phyloP scores from a whole-genome alignment of 192 early-diverging fungal genomes.

The Podila clonocystis region DNA sequence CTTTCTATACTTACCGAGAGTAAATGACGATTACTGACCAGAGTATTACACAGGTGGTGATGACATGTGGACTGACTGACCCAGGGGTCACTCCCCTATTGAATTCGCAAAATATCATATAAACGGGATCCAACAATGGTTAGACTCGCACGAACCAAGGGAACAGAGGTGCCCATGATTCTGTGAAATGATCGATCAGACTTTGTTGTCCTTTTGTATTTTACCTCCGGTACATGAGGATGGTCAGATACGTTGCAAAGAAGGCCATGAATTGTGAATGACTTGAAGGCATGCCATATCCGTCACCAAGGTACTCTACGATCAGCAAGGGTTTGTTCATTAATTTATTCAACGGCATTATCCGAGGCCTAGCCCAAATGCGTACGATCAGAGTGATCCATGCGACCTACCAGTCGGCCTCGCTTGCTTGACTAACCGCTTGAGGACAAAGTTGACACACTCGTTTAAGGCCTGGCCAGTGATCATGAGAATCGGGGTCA shows the following conservation, averaged over 20 bases:
- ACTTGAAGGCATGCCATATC: slow-evolving; percentile 90
- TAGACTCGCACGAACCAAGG: too few relatives aligned
- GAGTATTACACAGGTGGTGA: slow-evolving; percentile 16
- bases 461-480: slow-evolving; percentile 79
- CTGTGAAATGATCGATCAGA: not conserved
- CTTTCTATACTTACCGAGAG: slow-evolving; percentile 26
- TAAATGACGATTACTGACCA: slow-evolving; percentile 37
- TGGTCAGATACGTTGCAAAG: slow-evolving; percentile 69
- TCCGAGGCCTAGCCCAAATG: not conserved
- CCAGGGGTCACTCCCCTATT: slow-evolving; percentile 12
- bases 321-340: not conserved
- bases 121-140: too few relatives aligned
- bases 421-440: slow-evolving; percentile 65
- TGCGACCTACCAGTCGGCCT: slow-evolving; percentile 69
- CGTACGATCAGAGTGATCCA: not conserved
- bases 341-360: too few relatives aligned
- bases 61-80: slow-evolving; percentile 18
- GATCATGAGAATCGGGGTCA: slow-evolving; percentile 67
- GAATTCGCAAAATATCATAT: not conserved
- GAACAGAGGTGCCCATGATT: not conserved
- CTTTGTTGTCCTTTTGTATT: not conserved
- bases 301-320: slow-evolving; percentile 72
- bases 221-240: slow-evolving; percentile 63
- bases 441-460: slow-evolving; percentile 69
- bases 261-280: slow-evolving; percentile 86